Conservation (phyloP, 2,329 filamentous ascomycete genomes). For the Mycogone perniciosa region DNA sequence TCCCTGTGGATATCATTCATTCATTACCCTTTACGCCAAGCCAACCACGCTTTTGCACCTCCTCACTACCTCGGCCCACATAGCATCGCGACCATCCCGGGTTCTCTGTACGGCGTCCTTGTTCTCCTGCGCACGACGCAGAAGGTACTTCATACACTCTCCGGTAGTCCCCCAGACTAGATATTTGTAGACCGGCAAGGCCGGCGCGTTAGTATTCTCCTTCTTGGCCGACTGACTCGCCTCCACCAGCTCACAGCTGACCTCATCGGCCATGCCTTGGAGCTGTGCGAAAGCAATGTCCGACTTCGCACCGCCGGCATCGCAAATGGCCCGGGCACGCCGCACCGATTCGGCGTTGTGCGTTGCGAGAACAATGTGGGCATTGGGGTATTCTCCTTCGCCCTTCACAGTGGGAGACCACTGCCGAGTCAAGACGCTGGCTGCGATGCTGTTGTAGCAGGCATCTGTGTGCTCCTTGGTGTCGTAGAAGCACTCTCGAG, state of each 20-base stretch:
- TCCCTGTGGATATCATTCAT: neutral
- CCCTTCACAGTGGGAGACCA: slow-evolving; percentile 31
- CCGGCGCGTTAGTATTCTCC: slow-evolving; percentile 17
- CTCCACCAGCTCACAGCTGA: slow-evolving; percentile 58
- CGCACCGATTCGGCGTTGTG: slow-evolving; percentile 73
- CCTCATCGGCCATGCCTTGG: slow-evolving; percentile 93
- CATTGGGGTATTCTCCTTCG: slow-evolving; percentile 44
- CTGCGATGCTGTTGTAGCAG: slow-evolving; percentile 66
- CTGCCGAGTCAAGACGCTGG: slow-evolving; percentile 56
- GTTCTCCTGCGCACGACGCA: slow-evolving; percentile 60
- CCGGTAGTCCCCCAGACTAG: slow-evolving; percentile 63
- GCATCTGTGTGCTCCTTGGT: slow-evolving; percentile 65
- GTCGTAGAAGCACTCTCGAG: slow-evolving; percentile 63
- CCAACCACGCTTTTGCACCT: slow-evolving; percentile 42
- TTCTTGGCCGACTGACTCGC: slow-evolving; percentile 26
- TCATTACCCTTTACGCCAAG: slow-evolving; percentile 20
- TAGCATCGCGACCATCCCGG: slow-evolving; percentile 53
- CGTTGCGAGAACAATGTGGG: slow-evolving; percentile 67
- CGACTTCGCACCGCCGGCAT: slow-evolving; percentile 35
- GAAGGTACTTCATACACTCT: slow-evolving; percentile 82
- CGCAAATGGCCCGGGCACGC: slow-evolving; percentile 46
- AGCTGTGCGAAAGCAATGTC: slow-evolving; percentile 57
- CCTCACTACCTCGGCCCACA: slow-evolving; percentile 55
- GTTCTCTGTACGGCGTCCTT: slow-evolving; percentile 62
- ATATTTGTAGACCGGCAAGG: slow-evolving; percentile 62